These are phyloP conservation scores for Ganoderma leucocontextum DNA, from an alignment of 1,284 basidiomycete species.

Conservation along the genomic window DNA sequence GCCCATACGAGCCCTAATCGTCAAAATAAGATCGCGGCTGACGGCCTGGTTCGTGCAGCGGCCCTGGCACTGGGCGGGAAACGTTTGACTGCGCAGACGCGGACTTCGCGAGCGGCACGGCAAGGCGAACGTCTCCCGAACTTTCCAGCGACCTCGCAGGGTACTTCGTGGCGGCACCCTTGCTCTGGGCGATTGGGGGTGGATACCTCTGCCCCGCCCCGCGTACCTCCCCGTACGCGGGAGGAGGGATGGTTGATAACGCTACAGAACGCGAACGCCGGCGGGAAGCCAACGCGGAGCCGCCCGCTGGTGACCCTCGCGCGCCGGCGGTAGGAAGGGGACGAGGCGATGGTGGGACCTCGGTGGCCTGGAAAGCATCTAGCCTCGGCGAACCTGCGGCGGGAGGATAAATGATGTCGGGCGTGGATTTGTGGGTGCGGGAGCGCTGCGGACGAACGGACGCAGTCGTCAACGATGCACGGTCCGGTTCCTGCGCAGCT, in stretches of 20 bases:
- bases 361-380: background rate
- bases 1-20: background rate
- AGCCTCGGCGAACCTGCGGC: background rate
- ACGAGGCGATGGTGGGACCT: background rate
- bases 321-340: background rate
- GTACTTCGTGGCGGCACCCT: background rate
- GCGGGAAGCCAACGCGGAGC: background rate
- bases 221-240: background rate
- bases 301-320: background rate
- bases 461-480: background rate
- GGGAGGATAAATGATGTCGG: background rate
- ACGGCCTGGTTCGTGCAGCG: too few relatives aligned
- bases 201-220: background rate
- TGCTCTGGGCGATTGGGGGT: background rate
- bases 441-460: background rate
- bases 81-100: background rate
- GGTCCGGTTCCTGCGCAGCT: background rate
- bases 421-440: background rate
- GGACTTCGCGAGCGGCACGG: background rate
- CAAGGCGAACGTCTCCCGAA: background rate
- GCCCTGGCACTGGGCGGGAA: too few relatives aligned
- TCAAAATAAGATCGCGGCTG: slow-evolving; percentile 1
- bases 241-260: background rate
- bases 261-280: slow-evolving; percentile 1
- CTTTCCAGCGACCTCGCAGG: slow-evolving; percentile 2